phyloP scores from a whole-genome alignment of 2,329 filamentous ascomycete species.

The Beauveria pseudobassiana region DNA sequence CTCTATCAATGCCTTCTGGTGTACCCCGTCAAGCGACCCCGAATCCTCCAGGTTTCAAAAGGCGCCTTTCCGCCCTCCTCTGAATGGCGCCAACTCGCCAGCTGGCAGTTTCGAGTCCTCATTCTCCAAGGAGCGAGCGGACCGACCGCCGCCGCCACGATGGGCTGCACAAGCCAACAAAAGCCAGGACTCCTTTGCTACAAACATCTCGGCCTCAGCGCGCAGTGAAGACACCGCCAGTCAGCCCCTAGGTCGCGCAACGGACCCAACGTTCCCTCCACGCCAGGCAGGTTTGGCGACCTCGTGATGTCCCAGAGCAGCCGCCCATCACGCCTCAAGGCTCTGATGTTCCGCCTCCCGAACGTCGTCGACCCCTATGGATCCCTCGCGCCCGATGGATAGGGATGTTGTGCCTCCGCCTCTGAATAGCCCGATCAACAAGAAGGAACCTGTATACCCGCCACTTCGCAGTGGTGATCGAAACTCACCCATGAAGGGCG shows the following conservation, averaged over 20 bases:
- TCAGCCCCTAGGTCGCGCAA: slow-evolving; percentile 47
- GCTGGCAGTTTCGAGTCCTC: slow-evolving; percentile 45
- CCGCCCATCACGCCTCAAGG: slow-evolving; percentile 17
- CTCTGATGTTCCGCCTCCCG: slow-evolving; percentile 37
- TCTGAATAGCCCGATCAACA: slow-evolving; percentile 43
- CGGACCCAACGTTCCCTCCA: slow-evolving; percentile 33
- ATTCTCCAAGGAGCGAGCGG: slow-evolving; percentile 29
- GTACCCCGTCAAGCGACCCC: slow-evolving; percentile 9
- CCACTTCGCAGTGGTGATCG: slow-evolving; percentile 45
- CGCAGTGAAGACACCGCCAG: slow-evolving; percentile 46
- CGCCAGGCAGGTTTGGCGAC: slow-evolving; percentile 32
- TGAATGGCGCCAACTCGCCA: slow-evolving; percentile 40
- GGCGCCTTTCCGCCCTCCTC: slow-evolving; percentile 25
- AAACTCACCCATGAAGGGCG: slow-evolving; percentile 39
- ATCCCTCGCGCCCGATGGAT: slow-evolving; percentile 47
- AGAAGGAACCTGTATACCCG: slow-evolving; percentile 36
- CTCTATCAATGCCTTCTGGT: neutral
- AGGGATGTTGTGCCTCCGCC: slow-evolving; percentile 51
- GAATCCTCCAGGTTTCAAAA: slow-evolving; percentile 15
- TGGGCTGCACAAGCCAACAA: slow-evolving; percentile 43
- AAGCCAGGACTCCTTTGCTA: slow-evolving; percentile 50
- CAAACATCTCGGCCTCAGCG: slow-evolving; percentile 34
- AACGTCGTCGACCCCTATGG: slow-evolving; percentile 62
- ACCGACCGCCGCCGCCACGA: slow-evolving; percentile 30
- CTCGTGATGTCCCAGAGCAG: slow-evolving; percentile 11